Conservation (phyloP, 2,329 filamentous ascomycete species). For the Fusarium ambrosium region DNA sequence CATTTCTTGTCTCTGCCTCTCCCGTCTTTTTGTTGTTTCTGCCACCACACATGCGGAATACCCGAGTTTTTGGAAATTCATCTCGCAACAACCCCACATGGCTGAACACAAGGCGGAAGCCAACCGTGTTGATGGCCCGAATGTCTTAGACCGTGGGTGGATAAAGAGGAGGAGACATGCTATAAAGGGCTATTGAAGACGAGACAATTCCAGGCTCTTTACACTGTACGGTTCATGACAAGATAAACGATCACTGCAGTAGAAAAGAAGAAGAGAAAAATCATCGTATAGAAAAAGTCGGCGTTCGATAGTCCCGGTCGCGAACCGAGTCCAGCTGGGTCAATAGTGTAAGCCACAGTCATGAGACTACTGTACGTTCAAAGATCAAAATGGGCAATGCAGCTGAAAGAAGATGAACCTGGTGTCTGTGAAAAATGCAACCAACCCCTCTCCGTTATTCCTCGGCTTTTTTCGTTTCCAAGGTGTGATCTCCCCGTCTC, state of each 20-base stretch:
- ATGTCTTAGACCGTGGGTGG: neutral
- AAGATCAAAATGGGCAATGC: neutral
- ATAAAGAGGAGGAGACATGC: neutral
- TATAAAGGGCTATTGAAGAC: neutral
- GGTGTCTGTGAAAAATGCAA: neutral
- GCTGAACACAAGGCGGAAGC: neutral
- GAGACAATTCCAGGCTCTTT: neutral
- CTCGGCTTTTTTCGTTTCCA: neutral
- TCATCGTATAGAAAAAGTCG: neutral
- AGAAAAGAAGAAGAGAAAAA: neutral
- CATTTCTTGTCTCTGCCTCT: neutral
- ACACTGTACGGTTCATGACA: neutral
- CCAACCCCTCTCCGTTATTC: neutral
- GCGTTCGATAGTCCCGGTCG: constrained; percentile 1
- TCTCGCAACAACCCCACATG: neutral
- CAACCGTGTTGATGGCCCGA: neutral
- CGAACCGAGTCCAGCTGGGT: neutral
- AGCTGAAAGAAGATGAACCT: neutral
- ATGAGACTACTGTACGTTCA: constrained; percentile 1
- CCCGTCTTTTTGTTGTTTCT: neutral
- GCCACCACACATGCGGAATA: neutral
- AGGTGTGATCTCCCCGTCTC: neutral
- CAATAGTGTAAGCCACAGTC: constrained; percentile 2
- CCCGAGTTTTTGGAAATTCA: neutral
- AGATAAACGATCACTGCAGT: neutral